Base-by-base conservation (phyloP, 352 stramenopile species). In the Globisporangium solare region DNA sequence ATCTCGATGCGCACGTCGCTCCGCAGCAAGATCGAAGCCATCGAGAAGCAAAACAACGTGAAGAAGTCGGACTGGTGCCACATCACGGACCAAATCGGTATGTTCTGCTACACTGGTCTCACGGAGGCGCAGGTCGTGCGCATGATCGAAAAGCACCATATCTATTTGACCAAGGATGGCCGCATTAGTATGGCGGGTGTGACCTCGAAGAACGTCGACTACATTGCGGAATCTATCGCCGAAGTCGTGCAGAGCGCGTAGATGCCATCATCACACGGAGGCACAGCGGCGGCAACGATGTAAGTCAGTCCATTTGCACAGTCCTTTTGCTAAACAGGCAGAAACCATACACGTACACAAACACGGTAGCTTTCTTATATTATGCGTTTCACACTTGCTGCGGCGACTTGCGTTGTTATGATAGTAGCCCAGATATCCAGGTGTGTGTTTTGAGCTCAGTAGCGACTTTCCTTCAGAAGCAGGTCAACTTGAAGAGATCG, bases 61-160 rank as follows among this genome's bases (percentile, higher is more conserved):
- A 89, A 70, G 32, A 75, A 82, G 50, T 84, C 68, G 58, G 86
- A 97, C 71, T 99, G 97, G 97, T 72, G 92, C 64, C 97, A 99
- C 77, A 98, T 99, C 69, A 98, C 92, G 20, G 95, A 97, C 56
- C 97, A 99, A 76, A 98, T 99, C 66, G 96, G 97, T 60, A 99
- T 99, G 97, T 99, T 99, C 84, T 98, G 95, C 70, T 99, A 95
- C 81, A 99, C 95, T 42, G 97, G 97, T 18, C 78, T 99, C 48
- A 95, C 79, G 42, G 88, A 97, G 64, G 92, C 97, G 20, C 92
- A 99, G 71, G 94, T 98, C 41, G 74, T 88, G 51, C 81, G 80
- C 67, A 90, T 99, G 74, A 98, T 96, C 42, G 81, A 91, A 55
- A 85, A 97, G 67, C 96, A 98, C 72, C 94, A 98, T 72, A 98